Evolutionary conservation across 78 protist genomes (phyloP).

Genomic region (Fonticula alba): DNA sequence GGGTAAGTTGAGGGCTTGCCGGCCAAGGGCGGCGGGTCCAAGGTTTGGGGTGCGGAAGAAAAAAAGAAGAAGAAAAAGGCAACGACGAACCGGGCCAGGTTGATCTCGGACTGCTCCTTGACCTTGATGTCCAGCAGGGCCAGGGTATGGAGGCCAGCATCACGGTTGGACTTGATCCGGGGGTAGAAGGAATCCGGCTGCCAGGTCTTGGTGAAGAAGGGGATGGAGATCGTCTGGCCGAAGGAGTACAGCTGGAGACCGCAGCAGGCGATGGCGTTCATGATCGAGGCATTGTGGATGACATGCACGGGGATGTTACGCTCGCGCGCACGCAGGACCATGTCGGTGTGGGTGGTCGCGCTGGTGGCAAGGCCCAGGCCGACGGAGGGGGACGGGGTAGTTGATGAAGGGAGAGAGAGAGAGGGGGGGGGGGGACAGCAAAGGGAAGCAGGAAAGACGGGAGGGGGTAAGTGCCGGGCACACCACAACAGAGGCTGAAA

Average conservation of each 20-base stretch:
- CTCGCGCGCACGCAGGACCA: conserved; percentile 55
- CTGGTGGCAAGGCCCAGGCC: conserved; percentile 6
- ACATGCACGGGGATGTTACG: conserved; percentile 29
- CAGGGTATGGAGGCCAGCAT: conserved; percentile 85
- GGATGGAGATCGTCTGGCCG: conserved; percentile 87
- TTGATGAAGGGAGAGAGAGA: too few species aligned
- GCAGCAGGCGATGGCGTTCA: conserved; percentile 93
- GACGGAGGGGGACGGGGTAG: too few species aligned
- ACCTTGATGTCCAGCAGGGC: conserved; percentile 93
- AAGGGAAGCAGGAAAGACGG: neutral
- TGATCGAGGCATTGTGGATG: conserved; percentile 95
- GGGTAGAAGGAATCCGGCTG: conserved; percentile 82
- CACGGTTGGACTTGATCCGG: conserved; percentile 46
- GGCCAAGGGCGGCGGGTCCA: neutral
- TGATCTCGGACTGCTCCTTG: conserved; percentile 72
- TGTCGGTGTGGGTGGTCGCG: conserved; percentile 95
- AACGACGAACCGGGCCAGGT: conserved; percentile 29
- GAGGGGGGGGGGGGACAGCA: neutral
- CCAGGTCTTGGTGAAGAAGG: conserved; percentile 77
- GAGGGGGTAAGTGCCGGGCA: neutral
- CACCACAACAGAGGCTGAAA: neutral
- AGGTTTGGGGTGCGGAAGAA: neutral
- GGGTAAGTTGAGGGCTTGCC: neutral
- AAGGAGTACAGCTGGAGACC: conserved; percentile 92
- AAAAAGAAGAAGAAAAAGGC: neutral